These are phyloP conservation scores for Fagus crenata DNA, from an alignment of 306 rosid species.

Conservation along the genomic window DNA sequence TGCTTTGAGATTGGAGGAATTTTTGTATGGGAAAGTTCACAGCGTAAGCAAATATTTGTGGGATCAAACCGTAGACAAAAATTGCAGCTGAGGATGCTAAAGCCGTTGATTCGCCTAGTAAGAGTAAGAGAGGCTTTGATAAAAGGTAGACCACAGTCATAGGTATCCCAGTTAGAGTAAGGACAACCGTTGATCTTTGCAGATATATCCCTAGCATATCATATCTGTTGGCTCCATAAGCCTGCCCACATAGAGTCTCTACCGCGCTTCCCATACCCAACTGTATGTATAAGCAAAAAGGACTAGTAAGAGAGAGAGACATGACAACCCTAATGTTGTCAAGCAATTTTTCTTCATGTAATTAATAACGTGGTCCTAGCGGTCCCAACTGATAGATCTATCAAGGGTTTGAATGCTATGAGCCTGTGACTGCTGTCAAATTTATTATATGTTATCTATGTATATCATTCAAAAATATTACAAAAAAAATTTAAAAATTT, in stretches of 20 bases:
- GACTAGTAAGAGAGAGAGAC: too few species aligned
- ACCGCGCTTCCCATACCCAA: conserved; percentile 91
- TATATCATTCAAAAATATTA: too few species aligned
- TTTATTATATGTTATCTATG: too few species aligned
- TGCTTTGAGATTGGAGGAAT: conserved; percentile 72
- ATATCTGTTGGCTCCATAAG: conserved; percentile 58
- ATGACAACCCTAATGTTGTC: too few species aligned
- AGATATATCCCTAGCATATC: conserved; percentile 71
- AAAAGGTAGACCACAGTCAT: conserved; percentile 45
- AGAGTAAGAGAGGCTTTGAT: conserved; percentile 43
- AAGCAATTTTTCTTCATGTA: too few species aligned
- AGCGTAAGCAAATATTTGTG: conserved; percentile 74
- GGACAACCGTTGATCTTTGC: conserved; percentile 54
- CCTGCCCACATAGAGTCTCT: conserved; percentile 80
- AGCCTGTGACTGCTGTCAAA: too few species aligned
- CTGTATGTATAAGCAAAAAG: conserved; percentile 20
- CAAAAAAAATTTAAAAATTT: too few species aligned
- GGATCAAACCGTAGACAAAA: conserved; percentile 70
- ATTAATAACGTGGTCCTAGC: too few species aligned
- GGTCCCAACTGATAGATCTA: too few species aligned
- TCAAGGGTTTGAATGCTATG: too few species aligned
- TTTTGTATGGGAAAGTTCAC: conserved; percentile 79
- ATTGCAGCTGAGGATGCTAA: conserved; percentile 52
- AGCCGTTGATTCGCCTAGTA: conserved; percentile 36
- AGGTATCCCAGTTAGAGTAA: conserved; percentile 50